These are phyloP conservation scores for Zasmidium citrigriseum DNA, from an alignment of 2,329 filamentous ascomycete genomes.

Conservation along the genomic window DNA sequence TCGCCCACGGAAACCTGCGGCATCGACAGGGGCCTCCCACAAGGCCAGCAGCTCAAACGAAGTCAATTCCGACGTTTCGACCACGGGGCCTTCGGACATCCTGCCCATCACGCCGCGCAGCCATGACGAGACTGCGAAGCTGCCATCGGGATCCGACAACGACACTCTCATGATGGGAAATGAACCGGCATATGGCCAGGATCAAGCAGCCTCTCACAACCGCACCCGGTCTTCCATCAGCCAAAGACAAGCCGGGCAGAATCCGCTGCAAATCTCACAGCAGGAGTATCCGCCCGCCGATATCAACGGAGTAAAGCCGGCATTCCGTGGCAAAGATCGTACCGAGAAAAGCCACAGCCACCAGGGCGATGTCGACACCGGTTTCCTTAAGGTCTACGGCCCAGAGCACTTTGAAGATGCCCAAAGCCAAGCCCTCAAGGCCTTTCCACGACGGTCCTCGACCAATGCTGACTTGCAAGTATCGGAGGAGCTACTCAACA, in stretches of 20 bases:
- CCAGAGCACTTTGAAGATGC: conserved; percentile 2
- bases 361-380: background rate
- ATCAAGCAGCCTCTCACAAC: background rate
- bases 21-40: background rate
- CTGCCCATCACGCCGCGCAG: background rate
- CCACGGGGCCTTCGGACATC: background rate
- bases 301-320: background rate
- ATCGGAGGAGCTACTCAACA: conserved; percentile 1
- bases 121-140: background rate
- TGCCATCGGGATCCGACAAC: background rate
- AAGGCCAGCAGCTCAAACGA: background rate
- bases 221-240: background rate
- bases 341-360: background rate
- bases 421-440: conserved; percentile 2
- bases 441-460: background rate
- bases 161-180: background rate
- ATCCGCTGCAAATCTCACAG: background rate
- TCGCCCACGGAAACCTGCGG: background rate
- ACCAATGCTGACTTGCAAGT: background rate
- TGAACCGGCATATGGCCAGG: background rate
- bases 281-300: background rate
- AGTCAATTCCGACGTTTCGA: background rate
- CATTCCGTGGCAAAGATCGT: too few relatives aligned
- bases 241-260: background rate
- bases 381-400: conserved; percentile 6